phyloP scores from a whole-genome alignment of 2,329 filamentous ascomycete genomes.

The Neospermospora avenae region DNA sequence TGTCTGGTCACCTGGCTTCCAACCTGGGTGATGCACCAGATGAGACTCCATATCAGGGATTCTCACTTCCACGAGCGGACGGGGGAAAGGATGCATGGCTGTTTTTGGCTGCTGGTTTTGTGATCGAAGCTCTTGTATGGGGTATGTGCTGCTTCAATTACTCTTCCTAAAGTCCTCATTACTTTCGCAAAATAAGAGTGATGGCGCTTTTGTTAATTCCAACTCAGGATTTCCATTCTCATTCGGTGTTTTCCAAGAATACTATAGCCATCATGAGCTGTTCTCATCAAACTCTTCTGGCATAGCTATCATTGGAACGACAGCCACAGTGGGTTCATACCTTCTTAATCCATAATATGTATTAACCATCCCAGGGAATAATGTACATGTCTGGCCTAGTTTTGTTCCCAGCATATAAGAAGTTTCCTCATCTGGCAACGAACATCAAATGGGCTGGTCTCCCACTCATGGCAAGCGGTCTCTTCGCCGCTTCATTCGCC shows the following conservation, averaged over 20 bases:
- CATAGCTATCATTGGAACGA: constrained; percentile 62
- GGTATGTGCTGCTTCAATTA: constrained; percentile 39
- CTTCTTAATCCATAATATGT: constrained; percentile 34
- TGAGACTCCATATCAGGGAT: no score
- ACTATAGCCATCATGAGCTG: constrained; percentile 58
- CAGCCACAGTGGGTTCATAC: constrained; percentile 34
- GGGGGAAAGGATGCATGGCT: constrained; percentile 41
- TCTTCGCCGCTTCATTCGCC: constrained; percentile 49
- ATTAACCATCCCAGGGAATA: no score
- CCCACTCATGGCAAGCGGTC: constrained; percentile 39
- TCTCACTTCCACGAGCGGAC: constrained; percentile 15
- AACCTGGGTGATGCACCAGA: no score
- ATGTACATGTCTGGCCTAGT: no score
- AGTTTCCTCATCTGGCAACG: no score
- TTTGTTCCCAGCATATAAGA: no score
- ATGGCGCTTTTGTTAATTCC: no score
- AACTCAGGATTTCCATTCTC: constrained; percentile 66
- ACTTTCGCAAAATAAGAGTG: background rate
- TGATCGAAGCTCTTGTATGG: constrained; percentile 53
- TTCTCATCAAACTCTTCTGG: constrained; percentile 48
- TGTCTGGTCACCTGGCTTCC: no score
- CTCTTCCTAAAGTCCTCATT: background rate
- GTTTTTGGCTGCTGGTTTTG: constrained; percentile 47
- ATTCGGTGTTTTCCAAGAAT: constrained; percentile 69
- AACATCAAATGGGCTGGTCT: constrained; percentile 40